phyloP scores from a whole-genome alignment of 2,329 filamentous ascomycete genomes.

The Hysterium pulicare region DNA sequence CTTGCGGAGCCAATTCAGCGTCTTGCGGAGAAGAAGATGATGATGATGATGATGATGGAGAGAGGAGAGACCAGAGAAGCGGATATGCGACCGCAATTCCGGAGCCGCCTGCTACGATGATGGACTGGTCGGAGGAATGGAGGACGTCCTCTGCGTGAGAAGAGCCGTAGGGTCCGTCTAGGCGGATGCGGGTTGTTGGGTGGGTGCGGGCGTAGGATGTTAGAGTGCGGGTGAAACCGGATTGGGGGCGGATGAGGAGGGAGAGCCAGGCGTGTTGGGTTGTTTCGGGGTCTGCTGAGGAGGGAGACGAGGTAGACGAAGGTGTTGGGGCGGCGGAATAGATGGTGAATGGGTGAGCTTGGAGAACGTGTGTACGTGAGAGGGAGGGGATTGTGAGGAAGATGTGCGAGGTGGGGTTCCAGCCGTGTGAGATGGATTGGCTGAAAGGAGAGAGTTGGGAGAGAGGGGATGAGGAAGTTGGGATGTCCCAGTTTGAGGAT shows the following conservation, averaged over 20 bases:
- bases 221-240: conserved; percentile 58
- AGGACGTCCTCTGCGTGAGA: conserved; percentile 54
- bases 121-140: conserved; percentile 46
- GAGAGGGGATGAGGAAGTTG: conserved; percentile 6
- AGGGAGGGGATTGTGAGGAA: conserved; percentile 60
- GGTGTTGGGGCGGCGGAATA: conserved; percentile 55
- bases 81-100: conserved; percentile 65
- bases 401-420: conserved; percentile 61
- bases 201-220: conserved; percentile 50
- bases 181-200: conserved; percentile 44
- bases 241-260: conserved; percentile 58
- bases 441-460: conserved; percentile 10
- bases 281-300: conserved; percentile 11
- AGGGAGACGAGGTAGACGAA: conserved; percentile 39
- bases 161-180: conserved; percentile 66
- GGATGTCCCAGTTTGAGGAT: conserved; percentile 44
- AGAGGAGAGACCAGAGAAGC: conserved; percentile 52
- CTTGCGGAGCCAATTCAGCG: conserved; percentile 12
- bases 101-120: conserved; percentile 62
- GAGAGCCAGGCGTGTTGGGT: conserved; percentile 49
- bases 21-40: too few species aligned
- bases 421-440: conserved; percentile 48
- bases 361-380: conserved; percentile 51
- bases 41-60: conserved; percentile 16
- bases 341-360: conserved; percentile 66